These are phyloP conservation scores for Aureobasidium musti DNA, from an alignment of 2,329 filamentous ascomycete species.

Conservation along the genomic window DNA sequence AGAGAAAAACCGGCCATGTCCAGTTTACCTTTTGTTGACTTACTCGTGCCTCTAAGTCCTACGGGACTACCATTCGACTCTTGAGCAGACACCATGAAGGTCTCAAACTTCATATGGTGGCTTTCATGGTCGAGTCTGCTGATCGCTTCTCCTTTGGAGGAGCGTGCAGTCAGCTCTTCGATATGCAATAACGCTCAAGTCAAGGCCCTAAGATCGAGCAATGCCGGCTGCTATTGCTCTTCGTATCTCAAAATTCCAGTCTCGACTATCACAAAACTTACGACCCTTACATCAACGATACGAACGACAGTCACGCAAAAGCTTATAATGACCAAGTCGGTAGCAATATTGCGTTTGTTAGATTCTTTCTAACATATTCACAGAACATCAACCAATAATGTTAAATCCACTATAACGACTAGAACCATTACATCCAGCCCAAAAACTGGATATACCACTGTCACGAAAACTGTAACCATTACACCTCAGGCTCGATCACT, in stretches of 20 bases:
- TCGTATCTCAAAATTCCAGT: constrained; percentile 2
- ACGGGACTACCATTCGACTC: neutral
- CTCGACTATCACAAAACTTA: constrained; percentile 1
- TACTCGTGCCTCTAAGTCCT: neutral
- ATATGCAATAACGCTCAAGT: constrained; percentile 11
- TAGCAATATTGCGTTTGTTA: neutral
- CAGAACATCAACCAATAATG: constrained; percentile 11
- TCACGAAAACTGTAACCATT: neutral
- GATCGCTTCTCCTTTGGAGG: constrained; percentile 13
- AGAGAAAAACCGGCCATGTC: constrained; percentile 14
- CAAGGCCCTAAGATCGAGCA: constrained; percentile 8
- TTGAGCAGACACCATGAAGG: constrained; percentile 8
- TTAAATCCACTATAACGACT: constrained; percentile 7
- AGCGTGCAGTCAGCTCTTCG: constrained; percentile 20
- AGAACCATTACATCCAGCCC: neutral
- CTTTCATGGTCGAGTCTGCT: constrained; percentile 14
- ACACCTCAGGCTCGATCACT: constrained; percentile 1
- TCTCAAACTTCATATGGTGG: constrained; percentile 6
- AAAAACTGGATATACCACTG: neutral
- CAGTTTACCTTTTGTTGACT: neutral
- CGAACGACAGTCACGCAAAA: constrained; percentile 9
- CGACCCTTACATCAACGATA: constrained; percentile 7
- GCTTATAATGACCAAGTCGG: neutral
- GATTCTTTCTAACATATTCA: neutral
- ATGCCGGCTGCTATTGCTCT: constrained; percentile 17